These are phyloP conservation scores for Moelleriella libera DNA, from an alignment of 2,329 filamentous ascomycete species.

Conservation along the genomic window DNA sequence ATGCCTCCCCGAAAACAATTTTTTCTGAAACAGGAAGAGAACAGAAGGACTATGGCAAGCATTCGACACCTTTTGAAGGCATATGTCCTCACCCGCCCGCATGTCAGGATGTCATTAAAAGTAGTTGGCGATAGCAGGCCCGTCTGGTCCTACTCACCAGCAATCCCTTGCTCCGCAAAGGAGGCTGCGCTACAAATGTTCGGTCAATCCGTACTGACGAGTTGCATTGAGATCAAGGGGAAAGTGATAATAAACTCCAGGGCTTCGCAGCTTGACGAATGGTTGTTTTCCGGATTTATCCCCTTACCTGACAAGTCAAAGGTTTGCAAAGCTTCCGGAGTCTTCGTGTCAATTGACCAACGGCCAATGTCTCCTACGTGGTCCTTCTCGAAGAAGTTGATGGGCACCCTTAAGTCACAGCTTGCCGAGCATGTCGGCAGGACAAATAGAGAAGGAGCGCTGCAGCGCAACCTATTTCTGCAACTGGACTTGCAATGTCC, in stretches of 20 bases:
- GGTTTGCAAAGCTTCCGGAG: slow-evolving; percentile 18
- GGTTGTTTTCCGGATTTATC: slow-evolving; percentile 40
- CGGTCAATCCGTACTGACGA: slow-evolving; percentile 37
- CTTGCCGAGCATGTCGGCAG: slow-evolving; percentile 1
- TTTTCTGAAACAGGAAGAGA: slow-evolving; percentile 33
- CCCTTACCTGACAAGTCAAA: slow-evolving; percentile 28
- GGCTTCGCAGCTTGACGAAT: neutral
- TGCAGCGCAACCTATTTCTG: slow-evolving; percentile 42
- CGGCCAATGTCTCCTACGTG: slow-evolving; percentile 42
- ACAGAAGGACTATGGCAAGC: slow-evolving; percentile 37
- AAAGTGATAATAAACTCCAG: neutral
- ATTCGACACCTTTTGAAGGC: slow-evolving; percentile 47
- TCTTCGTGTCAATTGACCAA: slow-evolving; percentile 54
- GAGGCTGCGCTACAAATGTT: slow-evolving; percentile 50
- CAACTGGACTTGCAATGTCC: slow-evolving; percentile 50
- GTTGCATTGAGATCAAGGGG: slow-evolving; percentile 31
- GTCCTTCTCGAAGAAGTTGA: slow-evolving; percentile 39
- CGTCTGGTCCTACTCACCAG: slow-evolving; percentile 49
- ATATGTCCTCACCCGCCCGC: slow-evolving; percentile 52
- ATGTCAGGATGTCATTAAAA: slow-evolving; percentile 45
- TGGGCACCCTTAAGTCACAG: slow-evolving; percentile 35
- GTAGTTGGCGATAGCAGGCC: slow-evolving; percentile 39
- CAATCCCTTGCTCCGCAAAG: slow-evolving; percentile 28
- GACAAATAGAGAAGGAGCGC: neutral
- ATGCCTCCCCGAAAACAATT: slow-evolving; percentile 50